Percentiles rank a stretch among this genome's conserved stretches.
These are phyloP conservation scores for Malassezia furfur DNA, from an alignment of 1,284 basidiomycete species.

Conservation along the genomic window DNA sequence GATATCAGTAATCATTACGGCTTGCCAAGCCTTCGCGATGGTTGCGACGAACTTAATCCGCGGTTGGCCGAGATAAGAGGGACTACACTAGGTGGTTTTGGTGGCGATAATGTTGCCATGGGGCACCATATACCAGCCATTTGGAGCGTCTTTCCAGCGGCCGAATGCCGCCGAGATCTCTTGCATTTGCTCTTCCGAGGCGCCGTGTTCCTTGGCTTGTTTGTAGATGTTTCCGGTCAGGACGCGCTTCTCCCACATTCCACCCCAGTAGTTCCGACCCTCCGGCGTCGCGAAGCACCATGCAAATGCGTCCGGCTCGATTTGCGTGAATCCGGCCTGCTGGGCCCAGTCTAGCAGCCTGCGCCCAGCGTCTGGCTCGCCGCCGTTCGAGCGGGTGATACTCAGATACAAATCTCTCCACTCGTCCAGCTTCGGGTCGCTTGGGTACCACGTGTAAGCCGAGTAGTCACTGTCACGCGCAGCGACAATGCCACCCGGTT, in stretches of 20 bases:
- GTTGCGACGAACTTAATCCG: no score
- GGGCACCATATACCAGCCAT: not conserved
- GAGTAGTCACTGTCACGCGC: not conserved
- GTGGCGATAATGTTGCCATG: not conserved
- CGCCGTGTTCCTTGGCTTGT: not conserved
- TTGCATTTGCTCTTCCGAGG: not conserved
- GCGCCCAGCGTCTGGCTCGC: slow-evolving; percentile 1
- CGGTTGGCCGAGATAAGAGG: no score
- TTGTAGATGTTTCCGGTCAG: not conserved
- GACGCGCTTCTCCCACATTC: slow-evolving; percentile 1
- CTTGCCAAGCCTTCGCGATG: no score
- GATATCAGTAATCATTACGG: no score
- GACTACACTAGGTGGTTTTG: slow-evolving; percentile 15
- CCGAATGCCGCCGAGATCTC: not conserved
- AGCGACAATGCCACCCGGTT: not conserved
- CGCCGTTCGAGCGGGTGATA: not conserved
- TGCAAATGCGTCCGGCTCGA: not conserved
- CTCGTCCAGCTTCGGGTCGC: not conserved
- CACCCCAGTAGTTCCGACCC: not conserved
- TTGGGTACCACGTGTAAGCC: not conserved
- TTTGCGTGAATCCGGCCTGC: not conserved
- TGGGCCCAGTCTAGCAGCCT: slow-evolving; percentile 1
- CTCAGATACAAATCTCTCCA: not conserved
- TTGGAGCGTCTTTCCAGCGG: not conserved
- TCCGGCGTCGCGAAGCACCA: slow-evolving; percentile 6